Percentiles rank a stretch among this genome's conserved stretches.
phyloP scores from a whole-genome alignment of 2,329 filamentous ascomycete species.

The Phaeophleospora eucalypticola region DNA sequence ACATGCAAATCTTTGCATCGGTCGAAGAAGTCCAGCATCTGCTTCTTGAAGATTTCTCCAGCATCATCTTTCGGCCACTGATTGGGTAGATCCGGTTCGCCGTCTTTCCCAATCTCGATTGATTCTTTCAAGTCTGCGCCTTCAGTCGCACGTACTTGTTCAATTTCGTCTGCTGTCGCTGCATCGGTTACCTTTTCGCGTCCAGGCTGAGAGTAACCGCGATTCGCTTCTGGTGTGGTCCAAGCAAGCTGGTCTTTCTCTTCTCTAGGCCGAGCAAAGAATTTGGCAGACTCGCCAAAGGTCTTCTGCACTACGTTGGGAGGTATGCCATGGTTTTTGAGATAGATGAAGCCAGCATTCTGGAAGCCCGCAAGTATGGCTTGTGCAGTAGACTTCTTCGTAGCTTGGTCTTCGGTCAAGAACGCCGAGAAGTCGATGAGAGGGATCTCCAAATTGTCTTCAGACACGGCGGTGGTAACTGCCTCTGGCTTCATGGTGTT shows the following conservation, averaged over 20 bases:
- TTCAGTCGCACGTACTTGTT: slow-evolving; percentile 50
- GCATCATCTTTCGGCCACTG: slow-evolving; percentile 60
- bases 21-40: slow-evolving; percentile 70
- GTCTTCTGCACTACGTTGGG: slow-evolving; percentile 9
- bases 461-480: slow-evolving; percentile 29
- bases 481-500: slow-evolving; percentile 14
- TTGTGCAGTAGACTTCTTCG: slow-evolving; percentile 50
- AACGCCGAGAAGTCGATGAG: slow-evolving; percentile 73
- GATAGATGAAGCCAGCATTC: slow-evolving; percentile 82
- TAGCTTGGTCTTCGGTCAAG: slow-evolving; percentile 39
- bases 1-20: slow-evolving; percentile 69
- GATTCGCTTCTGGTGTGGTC: slow-evolving; percentile 50
- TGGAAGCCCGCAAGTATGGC: slow-evolving; percentile 77
- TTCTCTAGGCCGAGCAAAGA: slow-evolving; percentile 61
- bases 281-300: slow-evolving; percentile 54
- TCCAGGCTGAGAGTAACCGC: slow-evolving; percentile 45
- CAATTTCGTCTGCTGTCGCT: slow-evolving; percentile 52
- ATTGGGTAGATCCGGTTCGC: slow-evolving; percentile 63
- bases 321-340: slow-evolving; percentile 72
- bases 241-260: slow-evolving; percentile 65
- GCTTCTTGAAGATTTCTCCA: slow-evolving; percentile 66
- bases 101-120: slow-evolving; percentile 58
- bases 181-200: slow-evolving; percentile 66
- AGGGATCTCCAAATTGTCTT: slow-evolving; percentile 35
- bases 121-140: slow-evolving; percentile 53